Conservation (phyloP, 192 early-diverging fungal species). For the Fimicolochytrium jonesii region DNA sequence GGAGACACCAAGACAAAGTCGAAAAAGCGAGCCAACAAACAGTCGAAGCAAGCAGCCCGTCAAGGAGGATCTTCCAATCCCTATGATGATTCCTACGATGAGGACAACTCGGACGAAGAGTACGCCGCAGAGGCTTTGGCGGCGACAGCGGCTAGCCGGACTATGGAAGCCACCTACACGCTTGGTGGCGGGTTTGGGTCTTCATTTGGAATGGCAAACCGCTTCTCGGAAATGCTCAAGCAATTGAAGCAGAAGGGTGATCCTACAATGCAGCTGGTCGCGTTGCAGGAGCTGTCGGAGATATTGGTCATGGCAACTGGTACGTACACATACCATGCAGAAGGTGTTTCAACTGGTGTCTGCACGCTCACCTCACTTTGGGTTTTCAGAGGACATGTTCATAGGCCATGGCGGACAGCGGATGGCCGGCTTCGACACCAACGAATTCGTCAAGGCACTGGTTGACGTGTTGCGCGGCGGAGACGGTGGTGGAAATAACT, state of each 20-base stretch:
- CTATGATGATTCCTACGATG: not conserved
- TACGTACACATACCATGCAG: no score
- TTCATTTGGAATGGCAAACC: constrained; percentile 6
- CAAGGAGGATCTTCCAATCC: not conserved
- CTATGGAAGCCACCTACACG: not conserved
- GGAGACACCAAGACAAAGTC: not conserved
- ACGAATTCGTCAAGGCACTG: constrained; percentile 64
- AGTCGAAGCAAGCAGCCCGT: not conserved
- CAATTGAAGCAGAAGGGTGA: constrained; percentile 56
- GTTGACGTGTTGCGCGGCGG: constrained; percentile 56
- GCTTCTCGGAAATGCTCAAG: constrained; percentile 56
- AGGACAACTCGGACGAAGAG: not conserved
- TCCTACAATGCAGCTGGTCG: constrained; percentile 69
- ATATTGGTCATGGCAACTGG: constrained; percentile 75
- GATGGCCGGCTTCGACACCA: constrained; percentile 52
- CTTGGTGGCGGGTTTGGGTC: not conserved
- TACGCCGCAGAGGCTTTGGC: not conserved
- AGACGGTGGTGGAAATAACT: constrained; percentile 8
- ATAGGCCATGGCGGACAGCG: constrained; percentile 32
- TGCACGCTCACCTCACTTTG: no score
- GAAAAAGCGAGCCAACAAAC: not conserved
- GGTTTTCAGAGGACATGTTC: constrained; percentile 49
- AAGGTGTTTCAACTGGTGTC: no score
- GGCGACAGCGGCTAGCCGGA: not conserved
- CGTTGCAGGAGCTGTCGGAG: constrained; percentile 80